A percentile compares a stretch with the other conserved stretches of the same genome.
Conservation (phyloP, 768 basidiomycete genomes). For the Peribolospora kevripleyi region DNA sequence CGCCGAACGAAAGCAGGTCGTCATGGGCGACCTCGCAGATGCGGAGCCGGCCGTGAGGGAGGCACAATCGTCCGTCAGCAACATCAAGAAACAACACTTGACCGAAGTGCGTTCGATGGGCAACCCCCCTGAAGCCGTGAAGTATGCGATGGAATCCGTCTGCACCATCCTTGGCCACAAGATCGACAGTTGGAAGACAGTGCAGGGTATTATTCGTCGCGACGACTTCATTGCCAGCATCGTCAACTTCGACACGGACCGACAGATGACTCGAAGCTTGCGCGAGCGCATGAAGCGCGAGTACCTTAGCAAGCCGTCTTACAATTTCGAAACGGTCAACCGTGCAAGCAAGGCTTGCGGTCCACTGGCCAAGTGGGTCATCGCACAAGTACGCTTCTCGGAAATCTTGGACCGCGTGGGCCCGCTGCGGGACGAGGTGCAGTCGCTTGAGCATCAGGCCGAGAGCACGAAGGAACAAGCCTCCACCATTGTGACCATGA, state of each 20-base stretch:
- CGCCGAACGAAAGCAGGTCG: constrained; percentile 60
- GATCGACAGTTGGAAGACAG: constrained; percentile 87
- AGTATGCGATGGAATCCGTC: constrained; percentile 94
- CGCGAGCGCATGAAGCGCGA: constrained; percentile 82
- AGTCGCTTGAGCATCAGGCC: constrained; percentile 72
- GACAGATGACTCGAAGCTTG: constrained; percentile 66
- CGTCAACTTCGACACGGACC: constrained; percentile 77
- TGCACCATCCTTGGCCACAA: constrained; percentile 89
- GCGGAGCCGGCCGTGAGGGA: constrained; percentile 93
- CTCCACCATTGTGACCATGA: constrained; percentile 64
- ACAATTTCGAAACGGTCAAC: constrained; percentile 85
- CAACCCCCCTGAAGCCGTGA: constrained; percentile 92
- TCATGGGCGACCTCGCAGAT: constrained; percentile 84
- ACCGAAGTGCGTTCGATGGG: constrained; percentile 96
- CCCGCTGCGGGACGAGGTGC: constrained; percentile 82
- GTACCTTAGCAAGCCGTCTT: constrained; percentile 68
- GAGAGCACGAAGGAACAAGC: constrained; percentile 91
- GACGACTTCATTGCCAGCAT: constrained; percentile 93
- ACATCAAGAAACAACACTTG: constrained; percentile 81
- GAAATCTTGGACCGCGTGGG: constrained; percentile 94
- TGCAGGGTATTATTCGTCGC: constrained; percentile 80
- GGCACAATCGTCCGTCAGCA: constrained; percentile 85
- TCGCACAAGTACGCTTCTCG: constrained; percentile 90
- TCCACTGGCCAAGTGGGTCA: constrained; percentile 90
- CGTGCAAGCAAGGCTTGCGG: constrained; percentile 91